These are phyloP conservation scores for Medicago truncatula DNA, from an alignment of 306 rosid genomes.

Conservation along the genomic window MtrunA17r5.0-ANR NC_053043.1:23740001-23740500, in stretches of 20 bases:
- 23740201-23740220: slow-evolving; percentile 74
- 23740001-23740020: not conserved
- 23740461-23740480: slow-evolving; percentile 71
- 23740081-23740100: slow-evolving; percentile 56
- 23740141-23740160: slow-evolving; percentile 50
- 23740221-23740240: slow-evolving; percentile 51
- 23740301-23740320: slow-evolving; percentile 47
- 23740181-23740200: slow-evolving; percentile 4
- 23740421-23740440: slow-evolving; percentile 92
- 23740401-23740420: slow-evolving; percentile 81
- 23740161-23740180: slow-evolving; percentile 40
- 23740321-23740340: slow-evolving; percentile 40
- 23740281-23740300: slow-evolving; percentile 16
- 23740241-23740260: slow-evolving; percentile 56
- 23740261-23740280: slow-evolving; percentile 45
- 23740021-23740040: not conserved
- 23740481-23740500: slow-evolving; percentile 65
- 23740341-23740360: slow-evolving; percentile 59
- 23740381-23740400: slow-evolving; percentile 83
- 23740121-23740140: slow-evolving; percentile 47
- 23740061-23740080: slow-evolving; percentile 60
- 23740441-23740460: slow-evolving; percentile 75
- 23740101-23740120: slow-evolving; percentile 62
- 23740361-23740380: slow-evolving; percentile 70
- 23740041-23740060: not conserved